Evolutionary conservation across 305 asterid species (phyloP), one percentile per base, ranked within the genome.

Genomic region (Solanum hybrid): DNA sequence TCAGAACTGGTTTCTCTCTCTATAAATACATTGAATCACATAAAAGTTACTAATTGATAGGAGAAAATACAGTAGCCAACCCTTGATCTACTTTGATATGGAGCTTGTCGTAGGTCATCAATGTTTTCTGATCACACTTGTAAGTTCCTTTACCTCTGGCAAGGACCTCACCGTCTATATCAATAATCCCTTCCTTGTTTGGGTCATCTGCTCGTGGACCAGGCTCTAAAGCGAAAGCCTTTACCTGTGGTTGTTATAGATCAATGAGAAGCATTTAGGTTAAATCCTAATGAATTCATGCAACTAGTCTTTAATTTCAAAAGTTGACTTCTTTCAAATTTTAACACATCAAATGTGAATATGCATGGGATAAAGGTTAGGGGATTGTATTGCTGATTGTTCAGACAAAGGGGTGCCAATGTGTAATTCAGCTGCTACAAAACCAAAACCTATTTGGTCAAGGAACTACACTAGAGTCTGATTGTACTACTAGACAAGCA

Each of bases 141-240:
- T 95, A 97, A 24, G 95, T 91, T 86, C 98, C 98, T 89, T 90
- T 91, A 68, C 99, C 99, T 89, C 98, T 93, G 27, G 99, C 99
- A 97, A 34, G 36, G 7, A 97, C 98, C 95, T 97, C 99, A 15
- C 99, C 99, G 31, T 97, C 99, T 15, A 95, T 96, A 78, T 97
- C 99, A 45, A 97, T 93, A 51, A 96, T 95, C 89, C 99, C 99
- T 38, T 89, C 97, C 93, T 93, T 96, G 80, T 72, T 45, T 26
- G 95, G 92, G 91, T 95, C 93, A 36, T 92, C 92, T 3, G 75
- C 86, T 83, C 94, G 94, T 39, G 93, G 73, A 36, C 98, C 99
- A 4, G 99, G 98, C 93, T 97, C 96, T 94, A 97, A 91, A 88
- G 94, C 32, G 77, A 97, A 95, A 36, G 96, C 97, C 92, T 95